Conservation (phyloP, 495 filamentous ascomycete species). For the Cercophora newfieldiana region DNA sequence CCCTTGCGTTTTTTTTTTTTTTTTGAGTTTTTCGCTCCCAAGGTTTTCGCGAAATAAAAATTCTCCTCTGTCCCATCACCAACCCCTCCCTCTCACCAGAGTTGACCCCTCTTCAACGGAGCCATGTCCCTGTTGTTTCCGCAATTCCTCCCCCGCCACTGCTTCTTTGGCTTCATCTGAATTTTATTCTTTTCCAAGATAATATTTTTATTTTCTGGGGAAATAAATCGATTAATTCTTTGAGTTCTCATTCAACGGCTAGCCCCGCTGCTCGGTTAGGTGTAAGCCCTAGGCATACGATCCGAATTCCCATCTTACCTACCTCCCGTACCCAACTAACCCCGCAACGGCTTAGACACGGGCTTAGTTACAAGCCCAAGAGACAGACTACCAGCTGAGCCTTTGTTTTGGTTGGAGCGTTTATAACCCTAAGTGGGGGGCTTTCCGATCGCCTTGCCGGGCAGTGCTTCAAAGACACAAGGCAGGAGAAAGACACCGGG, state of each 20-base stretch:
- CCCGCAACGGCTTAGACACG: background rate
- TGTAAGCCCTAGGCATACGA: background rate
- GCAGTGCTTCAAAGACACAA: background rate
- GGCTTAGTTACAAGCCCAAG: background rate
- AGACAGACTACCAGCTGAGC: background rate
- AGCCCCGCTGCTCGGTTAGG: background rate
- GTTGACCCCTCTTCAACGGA: background rate
- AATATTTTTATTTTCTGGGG: background rate
- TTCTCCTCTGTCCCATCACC: background rate
- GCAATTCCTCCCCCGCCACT: background rate
- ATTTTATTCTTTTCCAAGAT: too few relatives aligned
- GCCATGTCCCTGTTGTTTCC: background rate
- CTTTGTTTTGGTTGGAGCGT: background rate
- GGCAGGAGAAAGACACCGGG: background rate
- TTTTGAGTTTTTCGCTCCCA: background rate
- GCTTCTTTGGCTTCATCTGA: background rate
- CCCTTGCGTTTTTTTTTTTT: background rate
- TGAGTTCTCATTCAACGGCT: background rate
- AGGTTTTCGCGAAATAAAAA: background rate
- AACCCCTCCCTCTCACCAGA: background rate
- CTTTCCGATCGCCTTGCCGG: background rate
- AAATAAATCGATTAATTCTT: background rate
- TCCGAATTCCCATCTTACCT: background rate
- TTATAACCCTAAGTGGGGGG: background rate
- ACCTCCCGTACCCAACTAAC: background rate